phyloP scores from a whole-genome alignment of 1,139 yeast genomes.

The Magnusiomyces paraingens region DNA sequence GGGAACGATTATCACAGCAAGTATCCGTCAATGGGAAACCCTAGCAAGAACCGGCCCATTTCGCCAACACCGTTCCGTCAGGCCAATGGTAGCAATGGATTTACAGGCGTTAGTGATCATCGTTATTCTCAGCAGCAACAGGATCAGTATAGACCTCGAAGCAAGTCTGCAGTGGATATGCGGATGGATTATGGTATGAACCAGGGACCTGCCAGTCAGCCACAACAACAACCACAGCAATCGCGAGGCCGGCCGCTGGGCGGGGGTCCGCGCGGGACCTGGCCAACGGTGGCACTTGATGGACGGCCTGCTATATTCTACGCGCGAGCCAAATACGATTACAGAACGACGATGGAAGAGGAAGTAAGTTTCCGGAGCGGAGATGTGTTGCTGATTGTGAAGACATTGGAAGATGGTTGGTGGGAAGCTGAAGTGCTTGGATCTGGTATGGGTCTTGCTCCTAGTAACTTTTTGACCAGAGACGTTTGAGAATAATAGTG shows the following conservation, averaged over 20 bases:
- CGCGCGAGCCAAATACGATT: constrained; percentile 64
- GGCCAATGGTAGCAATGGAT: too few species aligned
- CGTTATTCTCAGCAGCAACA: neutral
- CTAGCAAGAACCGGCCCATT: too few species aligned
- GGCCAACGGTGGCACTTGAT: constrained; percentile 38
- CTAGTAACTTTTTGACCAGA: constrained; percentile 53
- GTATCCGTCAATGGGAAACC: too few species aligned
- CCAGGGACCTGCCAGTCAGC: neutral
- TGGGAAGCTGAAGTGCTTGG: constrained; percentile 72
- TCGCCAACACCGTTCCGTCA: too few species aligned
- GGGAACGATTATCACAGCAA: too few species aligned
- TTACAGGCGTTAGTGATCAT: too few species aligned
- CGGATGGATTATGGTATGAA: too few species aligned
- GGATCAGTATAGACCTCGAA: neutral
- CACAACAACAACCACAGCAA: neutral
- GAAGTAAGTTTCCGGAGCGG: constrained; percentile 70
- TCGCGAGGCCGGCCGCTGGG: neutral
- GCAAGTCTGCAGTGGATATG: neutral
- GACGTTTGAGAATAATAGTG: too few species aligned
- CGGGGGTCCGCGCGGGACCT: neutral
- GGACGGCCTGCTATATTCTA: constrained; percentile 51
- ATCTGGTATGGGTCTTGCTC: constrained; percentile 62
- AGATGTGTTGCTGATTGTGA: constrained; percentile 62
- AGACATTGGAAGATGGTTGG: constrained; percentile 86
- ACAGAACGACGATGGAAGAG: constrained; percentile 71